A percentile compares a stretch with the other conserved stretches of the same genome.
Evolutionary conservation across 305 asterid species (phyloP).

Genomic region (Fraxinus greggii): DNA sequence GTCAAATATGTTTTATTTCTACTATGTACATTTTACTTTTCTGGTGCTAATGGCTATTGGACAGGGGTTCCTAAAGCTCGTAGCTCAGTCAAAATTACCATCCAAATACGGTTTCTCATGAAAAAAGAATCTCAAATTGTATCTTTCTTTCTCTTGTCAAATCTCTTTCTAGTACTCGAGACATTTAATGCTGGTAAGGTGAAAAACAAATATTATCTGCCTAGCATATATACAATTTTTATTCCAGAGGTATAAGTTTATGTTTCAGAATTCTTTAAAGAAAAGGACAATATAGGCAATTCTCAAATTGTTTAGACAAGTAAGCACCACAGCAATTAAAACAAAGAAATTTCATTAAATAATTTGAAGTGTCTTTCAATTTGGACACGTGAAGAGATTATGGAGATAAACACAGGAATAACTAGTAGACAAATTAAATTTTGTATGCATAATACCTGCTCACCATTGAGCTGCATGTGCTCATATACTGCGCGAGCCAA

Average conservation of each 20-base stretch:
- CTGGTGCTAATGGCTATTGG: not conserved
- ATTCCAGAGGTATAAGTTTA: not conserved
- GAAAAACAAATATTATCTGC: not conserved
- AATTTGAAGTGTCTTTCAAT: conserved; percentile 10
- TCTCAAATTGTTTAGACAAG: not conserved
- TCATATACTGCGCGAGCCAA: conserved; percentile 67
- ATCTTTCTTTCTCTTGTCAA: not conserved
- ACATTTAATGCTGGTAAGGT: not conserved
- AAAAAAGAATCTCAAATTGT: not conserved
- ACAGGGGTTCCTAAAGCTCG: not conserved
- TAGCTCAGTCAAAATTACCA: not conserved
- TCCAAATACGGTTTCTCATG: not conserved
- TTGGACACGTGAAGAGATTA: conserved; percentile 4
- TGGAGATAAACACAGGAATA: conserved; percentile 11
- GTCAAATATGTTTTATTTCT: not conserved
- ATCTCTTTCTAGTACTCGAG: not conserved
- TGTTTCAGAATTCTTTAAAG: not conserved
- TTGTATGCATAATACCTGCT: conserved; percentile 52
- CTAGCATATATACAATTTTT: not conserved
- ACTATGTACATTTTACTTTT: not conserved
- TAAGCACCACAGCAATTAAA: not conserved
- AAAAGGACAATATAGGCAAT: not conserved
- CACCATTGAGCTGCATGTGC: conserved; percentile 72
- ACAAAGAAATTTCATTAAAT: not conserved
- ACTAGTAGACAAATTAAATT: conserved; percentile 13